Evolutionary conservation across 345 rosid species (phyloP).

Genomic region (Camelina laxa): DNA sequence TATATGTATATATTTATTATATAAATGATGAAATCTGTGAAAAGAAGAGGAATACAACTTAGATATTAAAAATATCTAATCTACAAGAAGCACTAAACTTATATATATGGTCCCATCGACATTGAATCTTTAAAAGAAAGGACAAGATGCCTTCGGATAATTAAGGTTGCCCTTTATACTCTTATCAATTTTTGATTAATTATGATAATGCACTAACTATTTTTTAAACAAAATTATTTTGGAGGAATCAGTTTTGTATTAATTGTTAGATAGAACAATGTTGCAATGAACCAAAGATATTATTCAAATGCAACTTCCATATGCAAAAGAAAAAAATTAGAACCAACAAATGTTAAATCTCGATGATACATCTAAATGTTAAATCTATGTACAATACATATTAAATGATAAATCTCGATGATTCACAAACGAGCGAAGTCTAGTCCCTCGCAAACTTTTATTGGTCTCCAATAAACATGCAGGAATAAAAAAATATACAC

Average conservation of each 20-base stretch:
- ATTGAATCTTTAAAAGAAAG: conserved; percentile 40
- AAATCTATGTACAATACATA: not conserved
- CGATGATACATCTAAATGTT: not conserved
- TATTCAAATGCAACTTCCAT: too few relatives aligned
- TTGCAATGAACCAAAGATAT: not conserved
- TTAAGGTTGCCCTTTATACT: conserved; percentile 44
- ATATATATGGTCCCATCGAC: conserved; percentile 31
- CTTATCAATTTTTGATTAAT: conserved; percentile 7
- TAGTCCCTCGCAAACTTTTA: not conserved
- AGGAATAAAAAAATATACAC: conserved; percentile 1
- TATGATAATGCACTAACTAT: conserved; percentile 17
- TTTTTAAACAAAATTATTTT: conserved; percentile 9
- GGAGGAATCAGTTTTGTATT: conserved; percentile 20
- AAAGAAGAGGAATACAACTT: not conserved
- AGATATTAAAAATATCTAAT: conserved; percentile 37
- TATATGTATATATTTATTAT: too few relatives aligned
- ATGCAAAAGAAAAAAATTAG: too few relatives aligned
- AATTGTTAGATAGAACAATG: not conserved
- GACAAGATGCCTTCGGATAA: conserved; percentile 42
- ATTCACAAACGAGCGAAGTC: not conserved
- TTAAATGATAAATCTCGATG: too few relatives aligned
- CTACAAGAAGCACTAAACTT: conserved; percentile 35
- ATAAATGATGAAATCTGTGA: not conserved
- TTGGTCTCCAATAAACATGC: conserved; percentile 9
- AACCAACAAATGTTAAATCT: not conserved